A percentile compares a stretch with the other conserved stretches of the same genome.
These are phyloP conservation scores for Exophiala alcalophila DNA, from an alignment of 2,329 filamentous ascomycete genomes.

Conservation along the genomic window DNA sequence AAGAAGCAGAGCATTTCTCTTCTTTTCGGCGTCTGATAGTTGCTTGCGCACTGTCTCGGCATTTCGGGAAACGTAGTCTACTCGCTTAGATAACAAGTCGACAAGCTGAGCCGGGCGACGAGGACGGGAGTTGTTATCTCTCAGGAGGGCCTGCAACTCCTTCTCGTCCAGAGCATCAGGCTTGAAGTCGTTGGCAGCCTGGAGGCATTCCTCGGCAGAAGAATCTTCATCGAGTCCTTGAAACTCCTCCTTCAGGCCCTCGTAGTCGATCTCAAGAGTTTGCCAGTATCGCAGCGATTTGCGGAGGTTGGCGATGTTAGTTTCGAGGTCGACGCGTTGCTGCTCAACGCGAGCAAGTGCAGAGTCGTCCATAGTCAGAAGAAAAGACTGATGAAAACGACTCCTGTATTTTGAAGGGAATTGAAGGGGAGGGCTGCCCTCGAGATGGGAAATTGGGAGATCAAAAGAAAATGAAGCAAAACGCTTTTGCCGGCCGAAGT, in stretches of 20 bases:
- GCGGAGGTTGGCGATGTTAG: conserved; percentile 69
- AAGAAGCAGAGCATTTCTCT: conserved; percentile 62
- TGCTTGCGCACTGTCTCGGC: conserved; percentile 71
- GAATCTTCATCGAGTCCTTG: conserved; percentile 52
- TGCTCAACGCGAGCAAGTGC: conserved; percentile 68
- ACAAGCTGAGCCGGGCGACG: conserved; percentile 58
- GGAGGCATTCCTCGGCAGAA: conserved; percentile 54
- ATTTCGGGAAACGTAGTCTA: conserved; percentile 88
- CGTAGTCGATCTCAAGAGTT: conserved; percentile 87
- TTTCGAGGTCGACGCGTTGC: conserved; percentile 71
- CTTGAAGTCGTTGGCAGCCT: conserved; percentile 45
- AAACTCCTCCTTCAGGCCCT: conserved; percentile 81
- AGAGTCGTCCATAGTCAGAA: conserved; percentile 38
- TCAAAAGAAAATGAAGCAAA: not conserved
- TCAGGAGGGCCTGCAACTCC: conserved; percentile 56
- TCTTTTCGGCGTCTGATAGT: conserved; percentile 65
- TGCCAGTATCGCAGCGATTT: conserved; percentile 83
- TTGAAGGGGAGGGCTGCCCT: no score
- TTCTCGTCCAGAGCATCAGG: conserved; percentile 44
- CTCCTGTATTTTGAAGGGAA: not conserved
- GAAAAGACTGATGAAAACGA: not conserved
- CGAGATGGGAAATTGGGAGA: not conserved
- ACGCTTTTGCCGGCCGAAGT: not conserved
- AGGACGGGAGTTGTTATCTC: conserved; percentile 45
- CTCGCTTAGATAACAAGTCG: conserved; percentile 66